Evolutionary conservation across 345 rosid species (phyloP), one percentile per base, ranked within the genome.

Genomic region (rapeseed (Brassica napus)): DNA sequence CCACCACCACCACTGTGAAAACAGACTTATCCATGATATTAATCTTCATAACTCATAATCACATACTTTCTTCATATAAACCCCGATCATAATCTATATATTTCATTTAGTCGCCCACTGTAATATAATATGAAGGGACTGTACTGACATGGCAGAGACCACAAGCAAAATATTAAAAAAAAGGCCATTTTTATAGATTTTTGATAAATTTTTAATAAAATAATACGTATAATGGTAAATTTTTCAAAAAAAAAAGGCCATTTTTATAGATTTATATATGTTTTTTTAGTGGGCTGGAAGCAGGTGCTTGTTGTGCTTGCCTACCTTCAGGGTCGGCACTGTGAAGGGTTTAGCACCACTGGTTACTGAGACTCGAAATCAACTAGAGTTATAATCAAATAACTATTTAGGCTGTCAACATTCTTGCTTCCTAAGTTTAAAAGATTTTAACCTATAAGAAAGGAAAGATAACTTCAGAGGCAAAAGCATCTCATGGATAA

Each of bases 351-450:
- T 44, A 63, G 23, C 67, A 31, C 67, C 42, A 63, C 68, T 65
- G 28, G 58, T 52, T 52, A 52, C 8, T 52, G 52, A 44, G 52
- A 44, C 52, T 15, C 7, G 9, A 5, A 39, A 9, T 35, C 69
- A 34, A 7, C 26, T 37, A 24, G 10, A 14, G 57, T 55, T 39
- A 58, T 14, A 23, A 44, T 62, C 12, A 73, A 61, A 14, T 52
- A 10, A 61, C 26, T 8, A 52, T 54, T 64, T 16, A 55, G 68
- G 73, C 31, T 18, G 14, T 44, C n/a, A 59, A 44, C 78, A 67
- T 67, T 65, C 14, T 44, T 72, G 72, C 31, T 44, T 72, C 16
- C 14, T 72, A 39, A 42, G 30, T 39, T 78, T 28, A 37, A 49
- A 78, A 28, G 66, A 18, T 54, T 65, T 59, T 9, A 9, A 34